These are phyloP conservation scores for Kwoniella bestiolae DNA, from an alignment of 768 basidiomycete species.

Conservation along the genomic window DNA sequence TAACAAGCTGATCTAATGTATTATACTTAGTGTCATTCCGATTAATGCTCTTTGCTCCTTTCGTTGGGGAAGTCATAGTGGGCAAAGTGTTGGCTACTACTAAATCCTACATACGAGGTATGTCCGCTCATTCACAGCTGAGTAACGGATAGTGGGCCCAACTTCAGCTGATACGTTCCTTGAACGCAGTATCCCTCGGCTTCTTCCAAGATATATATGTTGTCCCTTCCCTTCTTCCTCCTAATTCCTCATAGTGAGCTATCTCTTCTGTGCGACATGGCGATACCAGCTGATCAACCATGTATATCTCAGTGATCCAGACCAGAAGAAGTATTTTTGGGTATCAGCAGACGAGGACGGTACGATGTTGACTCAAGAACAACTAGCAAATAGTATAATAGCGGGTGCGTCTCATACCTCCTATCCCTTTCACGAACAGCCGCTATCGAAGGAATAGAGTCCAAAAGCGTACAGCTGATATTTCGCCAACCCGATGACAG, in stretches of 20 bases:
- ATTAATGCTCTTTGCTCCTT: slow-evolving; percentile 88
- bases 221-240: slow-evolving; percentile 76
- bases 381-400: slow-evolving; percentile 40
- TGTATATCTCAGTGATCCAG: slow-evolving; percentile 37
- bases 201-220: slow-evolving; percentile 96
- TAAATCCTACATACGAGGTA: slow-evolving; percentile 80
- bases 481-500: slow-evolving; percentile 8
- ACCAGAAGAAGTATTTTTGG: slow-evolving; percentile 57
- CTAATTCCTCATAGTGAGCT: slow-evolving; percentile 63
- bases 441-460: no score
- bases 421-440: not conserved
- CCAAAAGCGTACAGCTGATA: not conserved
- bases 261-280: not conserved
- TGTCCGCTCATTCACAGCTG: slow-evolving; percentile 49
- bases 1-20: not conserved
- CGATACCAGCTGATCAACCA: not conserved
- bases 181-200: slow-evolving; percentile 72
- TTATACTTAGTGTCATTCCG: slow-evolving; percentile 73
- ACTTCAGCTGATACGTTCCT: not conserved
- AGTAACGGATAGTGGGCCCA: not conserved
- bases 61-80: slow-evolving; percentile 83
- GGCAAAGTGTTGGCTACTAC: slow-evolving; percentile 88
- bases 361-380: slow-evolving; percentile 25
- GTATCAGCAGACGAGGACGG: slow-evolving; percentile 41
- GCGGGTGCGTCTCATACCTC: slow-evolving; percentile 17